These are phyloP conservation scores for Saccharomycopsis vini DNA, from an alignment of 805 yeast genomes.

Conservation along the genomic window DNA sequence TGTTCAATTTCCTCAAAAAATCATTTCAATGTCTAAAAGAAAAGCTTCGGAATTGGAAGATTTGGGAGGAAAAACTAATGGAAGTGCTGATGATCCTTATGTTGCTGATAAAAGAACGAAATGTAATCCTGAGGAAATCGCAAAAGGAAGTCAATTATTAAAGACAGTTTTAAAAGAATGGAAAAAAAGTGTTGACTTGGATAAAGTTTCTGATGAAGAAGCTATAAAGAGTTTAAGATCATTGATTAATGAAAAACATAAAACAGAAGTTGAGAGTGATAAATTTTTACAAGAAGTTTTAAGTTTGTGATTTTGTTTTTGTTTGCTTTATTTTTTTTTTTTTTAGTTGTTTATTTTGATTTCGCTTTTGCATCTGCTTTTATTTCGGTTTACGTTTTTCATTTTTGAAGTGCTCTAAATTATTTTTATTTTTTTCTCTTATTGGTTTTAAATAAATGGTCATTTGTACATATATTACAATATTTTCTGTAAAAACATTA, in stretches of 20 bases:
- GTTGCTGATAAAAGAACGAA: slow-evolving; percentile 42
- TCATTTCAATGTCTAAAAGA: slow-evolving; percentile 89
- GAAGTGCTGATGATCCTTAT: slow-evolving; percentile 30
- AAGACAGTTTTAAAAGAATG: slow-evolving; percentile 44
- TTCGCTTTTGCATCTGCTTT: no score
- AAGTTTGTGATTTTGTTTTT: slow-evolving; percentile 22
- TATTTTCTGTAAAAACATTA: not conserved
- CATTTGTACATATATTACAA: no score
- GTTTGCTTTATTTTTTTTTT: not conserved
- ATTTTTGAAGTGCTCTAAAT: no score
- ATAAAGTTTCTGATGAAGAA: slow-evolving; percentile 27
- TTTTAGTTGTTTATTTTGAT: not conserved
- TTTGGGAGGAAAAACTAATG: slow-evolving; percentile 32
- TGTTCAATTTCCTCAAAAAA: slow-evolving; percentile 85
- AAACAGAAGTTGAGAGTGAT: slow-evolving; percentile 25
- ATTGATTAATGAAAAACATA: slow-evolving; percentile 23
- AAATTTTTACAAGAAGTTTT: slow-evolving; percentile 40
- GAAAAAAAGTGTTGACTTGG: slow-evolving; percentile 34
- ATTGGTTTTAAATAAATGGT: no score
- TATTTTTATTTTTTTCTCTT: no score
- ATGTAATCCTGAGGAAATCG: slow-evolving; percentile 40
- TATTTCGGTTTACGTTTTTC: no score
- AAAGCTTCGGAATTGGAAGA: slow-evolving; percentile 84
- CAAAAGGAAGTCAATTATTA: slow-evolving; percentile 40
- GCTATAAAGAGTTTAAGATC: slow-evolving; percentile 32